These are phyloP conservation scores for Ensete glaucum DNA, from an alignment of 176 grass and related monocot species.

Conservation along the genomic window DNA sequence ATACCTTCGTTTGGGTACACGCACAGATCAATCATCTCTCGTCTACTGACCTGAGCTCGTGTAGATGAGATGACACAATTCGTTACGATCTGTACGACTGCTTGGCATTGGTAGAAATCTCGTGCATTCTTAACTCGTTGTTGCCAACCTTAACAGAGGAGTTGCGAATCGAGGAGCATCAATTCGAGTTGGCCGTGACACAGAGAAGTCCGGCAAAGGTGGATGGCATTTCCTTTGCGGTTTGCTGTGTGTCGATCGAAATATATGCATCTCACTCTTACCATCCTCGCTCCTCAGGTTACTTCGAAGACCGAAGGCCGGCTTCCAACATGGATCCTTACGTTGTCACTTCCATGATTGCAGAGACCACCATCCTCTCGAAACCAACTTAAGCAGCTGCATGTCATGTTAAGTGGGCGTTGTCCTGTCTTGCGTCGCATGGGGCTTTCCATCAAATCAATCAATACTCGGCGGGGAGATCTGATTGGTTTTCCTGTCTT, in stretches of 20 bases:
- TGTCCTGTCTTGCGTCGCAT: too few relatives aligned
- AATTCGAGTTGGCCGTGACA: constrained; percentile 67
- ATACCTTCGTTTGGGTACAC: constrained; percentile 67
- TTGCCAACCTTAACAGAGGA: constrained; percentile 31
- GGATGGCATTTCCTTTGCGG: neutral
- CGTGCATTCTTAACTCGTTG: neutral
- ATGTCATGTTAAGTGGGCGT: too few relatives aligned
- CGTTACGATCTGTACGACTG: too few relatives aligned
- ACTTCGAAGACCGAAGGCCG: constrained; percentile 81
- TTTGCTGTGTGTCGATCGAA: neutral
- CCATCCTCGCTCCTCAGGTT: constrained; percentile 25
- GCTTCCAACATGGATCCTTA: constrained; percentile 95
- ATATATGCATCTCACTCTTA: neutral
- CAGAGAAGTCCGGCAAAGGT: constrained; percentile 74
- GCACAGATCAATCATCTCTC: neutral
- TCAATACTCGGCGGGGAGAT: too few relatives aligned
- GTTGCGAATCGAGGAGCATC: constrained; percentile 75
- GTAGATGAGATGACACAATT: neutral
- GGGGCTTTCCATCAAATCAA: too few relatives aligned
- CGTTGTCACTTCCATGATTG: constrained; percentile 67
- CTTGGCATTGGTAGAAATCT: neutral
- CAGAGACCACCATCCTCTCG: constrained; percentile 60
- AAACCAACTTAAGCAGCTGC: constrained; percentile 7
- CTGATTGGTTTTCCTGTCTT: too few relatives aligned
- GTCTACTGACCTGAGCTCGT: too few relatives aligned